Percentiles rank a stretch among this genome's conserved stretches.
phyloP scores from a whole-genome alignment of 805 yeast genomes.

The Yamadazyma sp. region DNA sequence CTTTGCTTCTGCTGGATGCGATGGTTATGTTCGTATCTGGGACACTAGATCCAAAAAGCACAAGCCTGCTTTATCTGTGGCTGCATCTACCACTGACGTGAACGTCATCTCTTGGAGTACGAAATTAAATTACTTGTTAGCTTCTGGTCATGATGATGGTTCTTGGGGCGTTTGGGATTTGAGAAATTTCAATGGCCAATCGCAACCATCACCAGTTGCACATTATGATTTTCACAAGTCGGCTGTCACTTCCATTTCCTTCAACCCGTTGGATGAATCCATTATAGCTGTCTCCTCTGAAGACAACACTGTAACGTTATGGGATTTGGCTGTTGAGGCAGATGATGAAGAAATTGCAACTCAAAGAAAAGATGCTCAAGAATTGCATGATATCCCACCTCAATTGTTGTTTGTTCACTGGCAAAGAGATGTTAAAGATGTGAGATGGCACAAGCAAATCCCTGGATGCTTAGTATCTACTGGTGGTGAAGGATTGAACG shows the following conservation, averaged over 20 bases:
- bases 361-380: slow-evolving; percentile 75
- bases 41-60: slow-evolving; percentile 93
- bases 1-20: slow-evolving; percentile 92
- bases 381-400: slow-evolving; percentile 88
- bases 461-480: slow-evolving; percentile 95
- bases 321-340: slow-evolving; percentile 99
- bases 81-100: slow-evolving; percentile 79
- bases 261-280: slow-evolving; percentile 94
- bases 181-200: slow-evolving; percentile 66
- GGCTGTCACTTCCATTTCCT: slow-evolving; percentile 88
- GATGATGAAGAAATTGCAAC: slow-evolving; percentile 94
- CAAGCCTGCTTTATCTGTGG: slow-evolving; percentile 82
- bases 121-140: slow-evolving; percentile 81
- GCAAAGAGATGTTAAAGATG: slow-evolving; percentile 97
- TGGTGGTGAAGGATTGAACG: slow-evolving; percentile 90
- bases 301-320: slow-evolving; percentile 93
- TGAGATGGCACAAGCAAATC: slow-evolving; percentile 95
- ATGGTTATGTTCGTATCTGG: slow-evolving; percentile 92
- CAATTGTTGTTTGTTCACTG: slow-evolving; percentile 95
- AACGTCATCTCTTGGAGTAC: slow-evolving; percentile 96
- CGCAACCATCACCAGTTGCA: slow-evolving; percentile 80
- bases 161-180: slow-evolving; percentile 98
- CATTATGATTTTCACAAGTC: slow-evolving; percentile 93
- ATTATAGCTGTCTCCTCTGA: slow-evolving; percentile 94
- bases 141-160: slow-evolving; percentile 97